Evolutionary conservation across 768 basidiomycete species (phyloP), one percentile per base, ranked within the genome.

Genomic region (Lactifluus pinguis): DNA sequence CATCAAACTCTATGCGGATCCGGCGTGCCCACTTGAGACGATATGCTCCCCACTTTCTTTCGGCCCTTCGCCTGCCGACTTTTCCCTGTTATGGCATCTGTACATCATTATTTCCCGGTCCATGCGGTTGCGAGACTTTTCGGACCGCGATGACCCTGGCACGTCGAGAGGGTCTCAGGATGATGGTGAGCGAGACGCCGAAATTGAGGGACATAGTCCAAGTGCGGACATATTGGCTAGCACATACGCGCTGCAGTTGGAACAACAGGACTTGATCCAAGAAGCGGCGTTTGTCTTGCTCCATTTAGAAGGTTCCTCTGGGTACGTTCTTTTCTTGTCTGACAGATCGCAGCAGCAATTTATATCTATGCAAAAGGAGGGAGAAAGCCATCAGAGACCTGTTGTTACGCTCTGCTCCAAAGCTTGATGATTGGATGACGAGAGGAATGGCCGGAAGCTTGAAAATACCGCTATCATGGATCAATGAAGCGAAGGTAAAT

Each of bases 251-350:
- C 78, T 83, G 52, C 91, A 97, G 71, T 74, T 99, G 63, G 95
- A 98, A 73, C 78, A 79, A 54, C 74, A 82, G 59, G 92, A 86
- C 17, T 78, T 87, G 79, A 80, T 95, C 67, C 86, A 91, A 68
- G 89, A 92, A 72, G 89, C 93, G 5, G 80, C 82, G 3, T 98
- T 98, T 69, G 91, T 98, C 4, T 75, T 97, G 60, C 75, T 98
- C 57, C 94, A 98, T 71, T 74, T 98, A 10, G 90, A 95, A 70
- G 83, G 86, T 21, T 79, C 85, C 17, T 76, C 78, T 25, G 87
- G 90, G 95, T 95, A n/a, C n/a, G 63, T 66, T 9, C 67, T 87
- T 71, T 11, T 45, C 56, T 25, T 38, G 53, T 38, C n/a, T 34
- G 14, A 41, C 48, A 34, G 55, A 38, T 51, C 8, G 36, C 55